These are phyloP conservation scores for Phaeosphaeria sp. DNA, from an alignment of 2,329 filamentous ascomycete genomes.

Conservation along the genomic window DNA sequence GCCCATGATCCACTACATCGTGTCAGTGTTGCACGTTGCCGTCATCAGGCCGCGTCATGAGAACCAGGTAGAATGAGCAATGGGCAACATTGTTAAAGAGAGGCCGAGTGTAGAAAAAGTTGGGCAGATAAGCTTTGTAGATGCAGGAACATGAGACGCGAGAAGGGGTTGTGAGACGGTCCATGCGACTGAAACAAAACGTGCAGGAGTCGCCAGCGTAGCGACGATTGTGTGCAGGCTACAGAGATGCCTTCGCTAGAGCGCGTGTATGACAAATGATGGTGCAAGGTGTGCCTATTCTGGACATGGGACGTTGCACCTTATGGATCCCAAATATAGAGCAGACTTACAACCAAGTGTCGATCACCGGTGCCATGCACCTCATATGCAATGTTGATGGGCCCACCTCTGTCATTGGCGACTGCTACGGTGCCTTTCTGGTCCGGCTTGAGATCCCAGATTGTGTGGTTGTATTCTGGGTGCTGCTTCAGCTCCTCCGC, in stretches of 20 bases:
- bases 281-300: conserved; percentile 20
- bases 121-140: conserved; percentile 9
- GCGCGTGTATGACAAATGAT: conserved; percentile 31
- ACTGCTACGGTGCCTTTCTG: conserved; percentile 67
- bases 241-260: conserved; percentile 9
- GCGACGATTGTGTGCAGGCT: conserved; percentile 10
- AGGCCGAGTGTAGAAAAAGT: conserved; percentile 1
- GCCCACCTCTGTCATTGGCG: conserved; percentile 74
- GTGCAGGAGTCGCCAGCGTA: conserved; percentile 15
- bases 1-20: conserved; percentile 76
- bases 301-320: conserved; percentile 20
- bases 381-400: conserved; percentile 78
- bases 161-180: conserved; percentile 38
- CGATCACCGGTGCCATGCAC: conserved; percentile 76
- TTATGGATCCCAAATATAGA: conserved; percentile 19
- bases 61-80: neutral
- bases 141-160: conserved; percentile 35
- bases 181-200: conserved; percentile 48
- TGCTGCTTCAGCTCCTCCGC: conserved; percentile 67
- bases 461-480: conserved; percentile 69
- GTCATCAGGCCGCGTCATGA: neutral
- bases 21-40: conserved; percentile 14
- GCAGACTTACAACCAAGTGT: conserved; percentile 72
- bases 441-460: conserved; percentile 74
- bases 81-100: no score